These are phyloP conservation scores for Esteya vermicola DNA, from an alignment of 2,329 filamentous ascomycete species.

Conservation along the genomic window DNA sequence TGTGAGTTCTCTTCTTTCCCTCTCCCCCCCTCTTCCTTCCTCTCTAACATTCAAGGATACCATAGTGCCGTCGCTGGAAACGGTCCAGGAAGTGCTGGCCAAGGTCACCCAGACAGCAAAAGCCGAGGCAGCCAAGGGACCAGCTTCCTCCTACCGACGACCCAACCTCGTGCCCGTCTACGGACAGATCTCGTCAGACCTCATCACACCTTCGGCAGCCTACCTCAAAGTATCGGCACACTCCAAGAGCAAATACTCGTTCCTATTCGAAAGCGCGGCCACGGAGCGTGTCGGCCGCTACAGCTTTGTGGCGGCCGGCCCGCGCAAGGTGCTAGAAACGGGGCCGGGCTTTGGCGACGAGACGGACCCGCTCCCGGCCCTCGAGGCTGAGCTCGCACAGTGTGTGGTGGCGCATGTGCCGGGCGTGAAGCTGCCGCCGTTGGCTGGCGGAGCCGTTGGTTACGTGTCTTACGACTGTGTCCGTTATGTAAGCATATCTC, in stretches of 20 bases:
- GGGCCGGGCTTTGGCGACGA: constrained; percentile 77
- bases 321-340: constrained; percentile 69
- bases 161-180: constrained; percentile 13
- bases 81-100: constrained; percentile 10
- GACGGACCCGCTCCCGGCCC: constrained; percentile 67
- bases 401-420: constrained; percentile 74
- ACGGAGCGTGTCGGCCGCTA: constrained; percentile 85
- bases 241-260: constrained; percentile 56
- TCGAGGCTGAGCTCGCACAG: constrained; percentile 67
- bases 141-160: constrained; percentile 5
- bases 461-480: constrained; percentile 98
- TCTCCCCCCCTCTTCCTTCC: neutral
- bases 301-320: constrained; percentile 69
- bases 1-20: constrained; percentile 1
- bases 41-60: constrained; percentile 9
- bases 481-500: constrained; percentile 33
- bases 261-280: constrained; percentile 90
- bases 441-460: constrained; percentile 86
- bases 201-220: constrained; percentile 86
- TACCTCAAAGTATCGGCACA: constrained; percentile 81
- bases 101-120: constrained; percentile 5
- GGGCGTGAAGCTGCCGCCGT: constrained; percentile 64
- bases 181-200: constrained; percentile 45
- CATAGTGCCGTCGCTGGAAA: constrained; percentile 14
- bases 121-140: constrained; percentile 5